A percentile compares a stretch with the other conserved stretches of the same genome.
Conservation (phyloP, 2,329 filamentous ascomycete species). For the Allantophomopsis cytisporea region DNA sequence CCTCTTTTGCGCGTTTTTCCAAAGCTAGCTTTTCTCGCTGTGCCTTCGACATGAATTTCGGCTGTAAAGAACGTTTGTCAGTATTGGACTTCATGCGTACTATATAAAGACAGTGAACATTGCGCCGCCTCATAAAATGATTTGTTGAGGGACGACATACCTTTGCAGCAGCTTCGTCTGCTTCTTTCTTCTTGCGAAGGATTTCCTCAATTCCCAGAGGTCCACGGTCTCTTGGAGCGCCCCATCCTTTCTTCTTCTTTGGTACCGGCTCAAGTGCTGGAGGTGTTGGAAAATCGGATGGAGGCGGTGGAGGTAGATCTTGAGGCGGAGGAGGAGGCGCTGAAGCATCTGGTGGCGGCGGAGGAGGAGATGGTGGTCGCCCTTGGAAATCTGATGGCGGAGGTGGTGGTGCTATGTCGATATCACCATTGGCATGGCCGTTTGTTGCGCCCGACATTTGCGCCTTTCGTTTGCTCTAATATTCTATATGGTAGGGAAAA, state of each 20-base stretch:
- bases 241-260: conserved; percentile 40
- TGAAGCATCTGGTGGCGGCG: conserved; percentile 15
- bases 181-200: conserved; percentile 71
- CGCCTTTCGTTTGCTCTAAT: background rate
- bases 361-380: conserved; percentile 13
- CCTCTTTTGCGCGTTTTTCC: conserved; percentile 64
- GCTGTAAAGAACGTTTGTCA: conserved; percentile 27
- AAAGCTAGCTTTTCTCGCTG: conserved; percentile 69
- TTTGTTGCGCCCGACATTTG: conserved; percentile 10
- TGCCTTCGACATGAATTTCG: conserved; percentile 75
- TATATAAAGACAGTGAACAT: conserved; percentile 1
- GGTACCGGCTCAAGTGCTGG: conserved; percentile 23
- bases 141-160: conserved; percentile 22
- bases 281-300: conserved; percentile 25
- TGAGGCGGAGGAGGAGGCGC: conserved; percentile 17
- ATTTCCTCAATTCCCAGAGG: conserved; percentile 80
- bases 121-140: conserved; percentile 7
- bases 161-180: conserved; percentile 72
- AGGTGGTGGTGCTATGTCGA: conserved; percentile 8
- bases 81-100: conserved; percentile 1
- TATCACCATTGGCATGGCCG: conserved; percentile 7
- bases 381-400: conserved; percentile 11
- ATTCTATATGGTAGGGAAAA: background rate
- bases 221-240: conserved; percentile 18
- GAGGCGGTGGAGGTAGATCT: conserved; percentile 19